Percentiles rank a stretch among this genome's conserved stretches.
Evolutionary conservation across 768 basidiomycete species (phyloP).

Genomic region (Suillus alpinus): DNA sequence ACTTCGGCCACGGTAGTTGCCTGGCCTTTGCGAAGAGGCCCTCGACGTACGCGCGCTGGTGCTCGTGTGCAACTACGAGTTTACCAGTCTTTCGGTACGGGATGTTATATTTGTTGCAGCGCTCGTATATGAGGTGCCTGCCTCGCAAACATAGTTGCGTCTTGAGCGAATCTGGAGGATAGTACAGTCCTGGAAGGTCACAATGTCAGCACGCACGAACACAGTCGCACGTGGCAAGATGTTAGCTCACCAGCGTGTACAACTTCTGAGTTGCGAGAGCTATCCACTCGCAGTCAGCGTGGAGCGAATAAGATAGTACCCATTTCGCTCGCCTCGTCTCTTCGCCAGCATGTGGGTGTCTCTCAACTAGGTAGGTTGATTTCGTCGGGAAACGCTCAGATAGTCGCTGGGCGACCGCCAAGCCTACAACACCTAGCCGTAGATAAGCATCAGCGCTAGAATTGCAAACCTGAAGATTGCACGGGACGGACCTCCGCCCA

Average conservation of each 20-base stretch:
- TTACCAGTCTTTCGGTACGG: slow-evolving; percentile 79
- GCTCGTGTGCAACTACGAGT: slow-evolving; percentile 76
- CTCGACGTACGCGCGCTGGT: slow-evolving; percentile 71
- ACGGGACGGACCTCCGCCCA: slow-evolving; percentile 70
- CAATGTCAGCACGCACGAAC: not conserved
- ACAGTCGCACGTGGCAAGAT: not conserved
- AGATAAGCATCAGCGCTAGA: not conserved
- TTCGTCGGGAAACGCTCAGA: slow-evolving; percentile 59
- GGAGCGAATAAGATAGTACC: not conserved
- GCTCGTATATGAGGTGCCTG: slow-evolving; percentile 76
- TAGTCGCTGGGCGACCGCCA: slow-evolving; percentile 80
- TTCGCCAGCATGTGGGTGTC: slow-evolving; percentile 72
- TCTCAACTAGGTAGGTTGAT: slow-evolving; percentile 79
- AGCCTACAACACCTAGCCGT: slow-evolving; percentile 71
- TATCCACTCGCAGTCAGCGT: slow-evolving; percentile 26
- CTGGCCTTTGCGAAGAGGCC: slow-evolving; percentile 62
- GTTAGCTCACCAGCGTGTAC: slow-evolving; percentile 72
- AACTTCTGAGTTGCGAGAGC: slow-evolving; percentile 93
- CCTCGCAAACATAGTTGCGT: slow-evolving; percentile 85
- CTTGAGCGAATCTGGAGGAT: slow-evolving; percentile 81
- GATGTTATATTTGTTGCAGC: slow-evolving; percentile 61
- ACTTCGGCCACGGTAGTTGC: slow-evolving; percentile 48
- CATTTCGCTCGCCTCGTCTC: slow-evolving; percentile 67
- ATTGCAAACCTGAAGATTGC: not conserved
- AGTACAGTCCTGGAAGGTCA: slow-evolving; percentile 65